These are phyloP conservation scores for Colletotrichum scovillei DNA, from an alignment of 2,329 filamentous ascomycete species.

Conservation along the genomic window DNA sequence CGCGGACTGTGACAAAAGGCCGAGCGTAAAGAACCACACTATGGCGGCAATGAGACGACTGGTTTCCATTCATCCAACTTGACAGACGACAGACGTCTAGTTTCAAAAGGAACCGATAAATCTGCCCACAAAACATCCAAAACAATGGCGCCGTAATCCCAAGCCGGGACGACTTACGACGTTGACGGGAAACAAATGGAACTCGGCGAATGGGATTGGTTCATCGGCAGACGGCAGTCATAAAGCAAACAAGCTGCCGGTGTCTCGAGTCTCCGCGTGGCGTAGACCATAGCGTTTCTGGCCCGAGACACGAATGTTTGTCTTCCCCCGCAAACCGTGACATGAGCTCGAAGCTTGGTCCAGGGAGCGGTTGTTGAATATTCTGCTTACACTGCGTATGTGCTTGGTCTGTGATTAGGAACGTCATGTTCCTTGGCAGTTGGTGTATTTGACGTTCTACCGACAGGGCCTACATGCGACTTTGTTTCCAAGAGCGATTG, in stretches of 20 bases:
- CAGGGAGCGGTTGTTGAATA: background rate
- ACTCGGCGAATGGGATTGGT: background rate
- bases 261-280: background rate
- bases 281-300: background rate
- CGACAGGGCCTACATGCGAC: background rate
- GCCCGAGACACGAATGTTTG: conserved; percentile 1
- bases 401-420: background rate
- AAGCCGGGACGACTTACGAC: background rate
- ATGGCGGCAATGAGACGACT: background rate
- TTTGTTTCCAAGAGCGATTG: background rate
- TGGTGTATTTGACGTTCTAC: background rate
- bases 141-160: background rate
- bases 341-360: background rate
- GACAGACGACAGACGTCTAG: background rate
- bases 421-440: background rate
- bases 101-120: background rate
- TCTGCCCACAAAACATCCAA: background rate
- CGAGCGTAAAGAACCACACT: background rate
- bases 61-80: background rate
- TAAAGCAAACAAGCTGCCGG: background rate
- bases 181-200: background rate
- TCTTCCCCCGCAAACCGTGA: background rate
- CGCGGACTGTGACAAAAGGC: background rate
- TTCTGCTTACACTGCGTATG: background rate
- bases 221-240: background rate